Evolutionary conservation across 163 green algal genomes (phyloP), one percentile per base, ranked within the genome.

Genomic region (Scenedesmus sp.): DNA sequence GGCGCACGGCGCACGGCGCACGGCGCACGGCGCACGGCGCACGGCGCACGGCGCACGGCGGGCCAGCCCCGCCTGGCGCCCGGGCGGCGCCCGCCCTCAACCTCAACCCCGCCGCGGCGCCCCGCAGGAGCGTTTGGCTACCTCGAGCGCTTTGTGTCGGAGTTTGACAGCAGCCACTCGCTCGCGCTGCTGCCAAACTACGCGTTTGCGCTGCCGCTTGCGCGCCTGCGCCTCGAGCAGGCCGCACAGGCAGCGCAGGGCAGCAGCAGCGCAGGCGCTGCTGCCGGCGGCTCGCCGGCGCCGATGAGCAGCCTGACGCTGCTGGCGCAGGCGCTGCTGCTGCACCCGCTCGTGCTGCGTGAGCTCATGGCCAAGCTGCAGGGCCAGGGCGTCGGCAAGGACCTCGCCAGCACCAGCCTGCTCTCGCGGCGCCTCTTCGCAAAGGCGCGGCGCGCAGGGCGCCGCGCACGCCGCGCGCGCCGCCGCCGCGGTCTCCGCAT

Each of bases 171-270:
- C 64, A 63, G 76, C 28, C 84, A 85, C n/a, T 29, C 51, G 11
- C 74, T 95, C 0, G 65, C 80, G 33, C 82, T 96, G 54, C 81
- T 97, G 42, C 95, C 95, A 63, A 97, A 95, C 86, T 92, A 94
- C 36, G 85, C 89, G 14, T 98, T 91, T 76, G 90, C 88, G 6
- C 51, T 88, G 4, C 85, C 92, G 2, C 85, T 98, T 57, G 58
- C 82, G 48, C 72, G 70, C 4, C 62, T 64, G 39, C 67, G 62
- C 36, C 69, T 81, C 71, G 75, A 87, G 67, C 70, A 76, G 63
- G 24, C 44, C 39, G 39, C 5, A 4, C 24, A 20, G 65, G 81
- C 72, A 83, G 67, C 63, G 75, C 77, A 63, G 78, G 63, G 50
- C 48, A 76, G 60, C 48, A 73, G 73, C 60, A 70, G 73, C 29